Evolutionary conservation across 148 eudicot species (phyloP), one percentile per base, ranked within the genome.

Genomic region (Polygonum maritimum): DNA sequence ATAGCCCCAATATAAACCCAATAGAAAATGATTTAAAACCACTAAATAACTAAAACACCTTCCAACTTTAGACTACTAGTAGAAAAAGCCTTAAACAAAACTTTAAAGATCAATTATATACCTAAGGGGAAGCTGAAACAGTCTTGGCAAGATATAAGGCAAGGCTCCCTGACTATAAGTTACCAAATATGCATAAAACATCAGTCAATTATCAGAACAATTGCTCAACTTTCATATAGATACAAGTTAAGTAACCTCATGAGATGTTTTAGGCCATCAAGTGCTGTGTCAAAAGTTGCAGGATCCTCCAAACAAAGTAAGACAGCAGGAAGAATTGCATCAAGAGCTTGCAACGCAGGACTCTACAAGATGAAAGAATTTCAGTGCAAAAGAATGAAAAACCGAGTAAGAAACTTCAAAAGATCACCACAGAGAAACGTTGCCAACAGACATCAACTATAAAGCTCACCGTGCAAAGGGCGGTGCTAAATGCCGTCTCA

Each of bases 261-360:
- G 73, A 95, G 92, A 86, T 95, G 98, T 83, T 95, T 95, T 44
- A 95, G 90, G 78, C 98, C 98, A 95, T 92, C 98, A 78, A 95
- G 88, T 31, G 96, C 98, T 75, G 97, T 92, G 67, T 95, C 98
- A 69, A 96, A 92, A 62, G 91, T 88, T 75, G 82, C 81, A 79
- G 92, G 96, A 77, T 95, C 91, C 84, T 95, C 98, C 84, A 95
- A 85, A 81, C 97, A 97, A 83, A 92, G 97, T 62, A 95, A 83
- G 79, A 95, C 90, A 33, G 96, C 92, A 19, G 98, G 98, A 79
- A 95, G 92, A 82, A 95, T 92, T 82, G 92, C 97, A 85, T 95
- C 98, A 81, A 95, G 89, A 75, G 97, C 97, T 88, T 90, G 98
- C 91, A 92, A 51, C 74, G 97, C 98, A 87, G 98, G 97, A 84